Percentiles rank a stretch among this genome's conserved stretches.
phyloP scores from a whole-genome alignment of 805 yeast species.

The Candida railenensis region DNA sequence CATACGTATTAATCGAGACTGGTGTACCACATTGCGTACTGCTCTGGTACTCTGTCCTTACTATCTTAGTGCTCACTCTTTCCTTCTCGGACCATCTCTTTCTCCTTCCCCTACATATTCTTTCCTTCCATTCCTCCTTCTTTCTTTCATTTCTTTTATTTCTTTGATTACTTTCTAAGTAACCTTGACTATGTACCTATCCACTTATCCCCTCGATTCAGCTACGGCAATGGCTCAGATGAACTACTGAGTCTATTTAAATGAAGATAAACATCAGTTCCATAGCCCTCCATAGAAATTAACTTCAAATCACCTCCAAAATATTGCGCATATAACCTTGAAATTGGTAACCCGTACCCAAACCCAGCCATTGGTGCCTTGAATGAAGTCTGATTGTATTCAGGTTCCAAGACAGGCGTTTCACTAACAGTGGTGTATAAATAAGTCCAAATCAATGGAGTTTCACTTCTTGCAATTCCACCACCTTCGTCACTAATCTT shows the following conservation, averaged over 20 bases:
- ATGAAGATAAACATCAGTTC: slow-evolving; percentile 89
- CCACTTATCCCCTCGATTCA: too few relatives aligned
- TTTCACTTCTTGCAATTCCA: slow-evolving; percentile 81
- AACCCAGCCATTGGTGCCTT: slow-evolving; percentile 93
- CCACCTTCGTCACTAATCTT: slow-evolving; percentile 94
- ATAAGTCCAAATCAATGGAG: slow-evolving; percentile 88
- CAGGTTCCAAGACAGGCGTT: slow-evolving; percentile 64
- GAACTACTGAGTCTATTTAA: slow-evolving; percentile 74
- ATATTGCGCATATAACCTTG: slow-evolving; percentile 81
- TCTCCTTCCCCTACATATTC: too few relatives aligned
- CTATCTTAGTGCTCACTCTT: too few relatives aligned
- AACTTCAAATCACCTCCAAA: slow-evolving; percentile 88
- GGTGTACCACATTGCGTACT: too few relatives aligned
- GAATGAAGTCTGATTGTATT: slow-evolving; percentile 59
- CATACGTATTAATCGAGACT: too few relatives aligned
- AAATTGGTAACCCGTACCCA: slow-evolving; percentile 88
- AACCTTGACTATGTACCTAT: too few relatives aligned
- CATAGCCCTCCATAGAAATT: slow-evolving; percentile 91
- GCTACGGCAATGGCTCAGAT: slow-evolving; percentile 64
- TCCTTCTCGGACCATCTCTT: too few relatives aligned
- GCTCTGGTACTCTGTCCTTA: too few relatives aligned
- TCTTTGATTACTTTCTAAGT: too few relatives aligned
- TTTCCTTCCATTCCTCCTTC: too few relatives aligned
- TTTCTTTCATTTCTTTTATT: too few relatives aligned
- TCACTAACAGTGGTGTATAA: slow-evolving; percentile 83